These are phyloP conservation scores for Pilaira anomala DNA, from an alignment of 192 early-diverging fungal genomes.

Conservation along the genomic window DNA sequence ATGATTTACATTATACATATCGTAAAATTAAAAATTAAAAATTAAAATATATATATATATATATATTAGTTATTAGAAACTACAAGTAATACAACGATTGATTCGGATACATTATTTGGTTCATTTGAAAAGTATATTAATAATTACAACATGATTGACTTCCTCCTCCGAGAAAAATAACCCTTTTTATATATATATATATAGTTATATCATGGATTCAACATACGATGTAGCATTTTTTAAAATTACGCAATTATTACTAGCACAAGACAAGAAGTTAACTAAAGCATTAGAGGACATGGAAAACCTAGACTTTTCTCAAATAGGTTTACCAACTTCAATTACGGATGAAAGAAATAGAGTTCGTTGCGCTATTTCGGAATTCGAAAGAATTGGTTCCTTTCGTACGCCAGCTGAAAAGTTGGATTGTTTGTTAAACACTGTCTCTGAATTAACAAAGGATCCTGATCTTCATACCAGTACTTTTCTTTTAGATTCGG, in stretches of 20 bases:
- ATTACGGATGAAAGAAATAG: slow-evolving; percentile 30
- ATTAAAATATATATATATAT: no score
- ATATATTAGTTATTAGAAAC: background rate
- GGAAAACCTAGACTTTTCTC: slow-evolving; percentile 43
- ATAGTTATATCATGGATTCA: slow-evolving; percentile 50
- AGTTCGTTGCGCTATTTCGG: slow-evolving; percentile 35
- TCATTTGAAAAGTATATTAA: background rate
- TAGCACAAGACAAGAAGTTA: slow-evolving; percentile 36
- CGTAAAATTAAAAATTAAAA: no score
- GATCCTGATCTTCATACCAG: background rate
- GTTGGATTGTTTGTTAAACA: slow-evolving; percentile 38
- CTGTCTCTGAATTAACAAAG: slow-evolving; percentile 27
- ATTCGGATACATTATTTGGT: background rate
- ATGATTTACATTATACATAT: no score
- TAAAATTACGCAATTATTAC: slow-evolving; percentile 43
- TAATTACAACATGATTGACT: no score
- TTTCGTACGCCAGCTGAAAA: slow-evolving; percentile 51
- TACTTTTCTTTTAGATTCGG: slow-evolving; percentile 26
- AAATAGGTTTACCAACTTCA: slow-evolving; percentile 43
- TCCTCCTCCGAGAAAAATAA: background rate
- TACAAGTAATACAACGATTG: background rate
- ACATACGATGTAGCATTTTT: slow-evolving; percentile 54
- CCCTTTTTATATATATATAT: slow-evolving; percentile 3
- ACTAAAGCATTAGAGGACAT: slow-evolving; percentile 31
- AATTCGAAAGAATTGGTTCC: slow-evolving; percentile 43